Base-by-base conservation (phyloP, 768 basidiomycete genomes). In the Kwoniella shandongensis region DNA sequence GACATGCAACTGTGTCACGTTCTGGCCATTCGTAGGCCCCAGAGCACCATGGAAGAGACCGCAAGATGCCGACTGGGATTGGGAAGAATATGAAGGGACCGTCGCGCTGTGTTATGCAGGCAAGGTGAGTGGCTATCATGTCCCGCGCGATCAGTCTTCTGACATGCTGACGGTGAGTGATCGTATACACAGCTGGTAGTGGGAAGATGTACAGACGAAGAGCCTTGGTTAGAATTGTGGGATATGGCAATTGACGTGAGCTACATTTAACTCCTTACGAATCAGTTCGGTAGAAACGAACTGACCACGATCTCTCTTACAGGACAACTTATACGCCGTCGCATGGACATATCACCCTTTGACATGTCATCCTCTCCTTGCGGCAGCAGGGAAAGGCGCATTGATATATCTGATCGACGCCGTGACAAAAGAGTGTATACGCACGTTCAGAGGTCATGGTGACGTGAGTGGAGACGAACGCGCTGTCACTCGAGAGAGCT, bases 321-420 rank as follows among this genome's bases (percentile, higher is more conserved):
- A 63, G 35, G 61, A 67, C 17, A 50, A 69, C 15, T 55, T 70
- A 6, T 67, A 55, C 49, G 18, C 50, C 32, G 23, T 69, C 11
- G 63, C 69, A 10, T 75, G 71, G 71, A 60, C 67, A 5, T 67
- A 57, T 51, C 57, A 75, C 40, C 63, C 62, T 0, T 49, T 62
- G 27, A 58, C 45, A 12, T 56, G 57, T 5, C 42, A 59, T 26
- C 73, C 73, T 15, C 17, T 75, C 6, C 18, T 75, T n/a, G 64
- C 66, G 1, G 54, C 48, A 8, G 69, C 59, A 1, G 73, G 73
- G 0, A 22, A 48, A 1, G 59, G 45, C 4, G 61, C 61, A 1
- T 20, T 73, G 18, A 63, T 75, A 32, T 67, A 70, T 36, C 42
- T 75, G 27, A 35, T 64, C 25, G 63, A 69, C 30, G 39, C 44